Evolutionary conservation across 768 basidiomycete genomes (phyloP), one percentile per base, ranked within the genome.

Genomic region (Hypsizygus marmoreus): DNA sequence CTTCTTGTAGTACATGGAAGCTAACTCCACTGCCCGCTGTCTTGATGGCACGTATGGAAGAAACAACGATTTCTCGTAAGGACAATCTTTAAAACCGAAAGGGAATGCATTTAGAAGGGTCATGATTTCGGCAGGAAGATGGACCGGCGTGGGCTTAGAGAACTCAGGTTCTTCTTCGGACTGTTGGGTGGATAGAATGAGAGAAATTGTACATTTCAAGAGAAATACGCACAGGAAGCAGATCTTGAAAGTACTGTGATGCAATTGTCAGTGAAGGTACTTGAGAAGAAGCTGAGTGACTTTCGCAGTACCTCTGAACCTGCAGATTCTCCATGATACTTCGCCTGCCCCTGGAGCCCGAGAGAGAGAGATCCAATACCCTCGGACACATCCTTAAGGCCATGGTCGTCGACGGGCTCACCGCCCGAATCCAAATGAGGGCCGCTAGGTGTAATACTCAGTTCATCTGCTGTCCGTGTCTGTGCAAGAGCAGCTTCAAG

Each of bases 261-360:
- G 13, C 33, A 25, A 30, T 10, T 14, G 28, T 39, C 17, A 19
- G 28, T 44, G 26, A 32, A 16, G 33, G 14, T 37, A n/a, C 16
- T 23, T 26, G 31, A 16, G 20, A 25, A 25, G 16, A 12, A 7
- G 29, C 8, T 31, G 24, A 6, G 14, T 17, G 25, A 31, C 17
- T 23, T 10, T 34, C 19, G 53, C 63, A n/a, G 40, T 50, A 77
- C 79, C 69, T 79, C 78, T 17, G 77, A 73, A 13, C 72, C 66
- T 17, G 77, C 71, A 4, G 73, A 72, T 47, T 71, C 74, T 10
- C 79, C 78, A 50, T 75, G 73, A 57, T 79, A 80, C 45, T 66
- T 71, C 1, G 71, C 62, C 39, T 74, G 71, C n/a, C 77, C 79
- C 40, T 78, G 69, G 5, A 63, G 39, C 29, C 74, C 74, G 26